Evolutionary conservation across 148 eudicot species (phyloP).

Genomic region (Agrostemma githago): DNA sequence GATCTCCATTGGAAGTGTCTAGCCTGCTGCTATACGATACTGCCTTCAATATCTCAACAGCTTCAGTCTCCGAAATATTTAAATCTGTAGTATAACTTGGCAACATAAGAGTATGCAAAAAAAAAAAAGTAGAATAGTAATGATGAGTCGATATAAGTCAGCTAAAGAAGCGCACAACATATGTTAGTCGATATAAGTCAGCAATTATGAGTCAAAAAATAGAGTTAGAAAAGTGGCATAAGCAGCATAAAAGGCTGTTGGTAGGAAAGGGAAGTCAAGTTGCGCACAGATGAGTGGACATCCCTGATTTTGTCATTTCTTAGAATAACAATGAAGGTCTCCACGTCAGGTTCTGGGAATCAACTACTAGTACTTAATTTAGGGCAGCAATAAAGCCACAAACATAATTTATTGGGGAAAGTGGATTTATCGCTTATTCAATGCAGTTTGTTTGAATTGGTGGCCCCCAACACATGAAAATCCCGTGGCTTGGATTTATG

Average conservation of each 20-base stretch:
- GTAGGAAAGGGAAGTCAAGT: background rate
- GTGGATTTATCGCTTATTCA: no score
- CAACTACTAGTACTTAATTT: background rate
- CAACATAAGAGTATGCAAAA: background rate
- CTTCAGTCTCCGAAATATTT: slow-evolving; percentile 60
- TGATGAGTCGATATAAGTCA: background rate
- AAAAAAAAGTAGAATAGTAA: background rate
- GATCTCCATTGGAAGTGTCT: slow-evolving; percentile 35
- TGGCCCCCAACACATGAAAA: no score
- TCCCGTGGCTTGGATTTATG: no score
- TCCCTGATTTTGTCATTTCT: background rate
- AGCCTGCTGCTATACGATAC: slow-evolving; percentile 52
- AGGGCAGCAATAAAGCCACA: background rate
- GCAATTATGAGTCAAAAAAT: background rate
- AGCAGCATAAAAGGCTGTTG: background rate
- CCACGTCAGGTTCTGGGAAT: background rate
- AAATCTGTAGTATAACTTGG: slow-evolving; percentile 40
- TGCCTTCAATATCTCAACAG: slow-evolving; percentile 60
- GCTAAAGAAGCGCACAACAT: background rate
- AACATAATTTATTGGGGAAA: no score
- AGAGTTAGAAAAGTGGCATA: background rate
- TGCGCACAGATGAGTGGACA: background rate
- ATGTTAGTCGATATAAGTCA: background rate
- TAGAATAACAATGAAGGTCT: background rate
- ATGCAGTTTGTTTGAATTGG: no score